Percentiles rank a stretch among this genome's conserved stretches.
Conservation (phyloP, 148 eudicot genomes). For the Linanthus parryae region DNA sequence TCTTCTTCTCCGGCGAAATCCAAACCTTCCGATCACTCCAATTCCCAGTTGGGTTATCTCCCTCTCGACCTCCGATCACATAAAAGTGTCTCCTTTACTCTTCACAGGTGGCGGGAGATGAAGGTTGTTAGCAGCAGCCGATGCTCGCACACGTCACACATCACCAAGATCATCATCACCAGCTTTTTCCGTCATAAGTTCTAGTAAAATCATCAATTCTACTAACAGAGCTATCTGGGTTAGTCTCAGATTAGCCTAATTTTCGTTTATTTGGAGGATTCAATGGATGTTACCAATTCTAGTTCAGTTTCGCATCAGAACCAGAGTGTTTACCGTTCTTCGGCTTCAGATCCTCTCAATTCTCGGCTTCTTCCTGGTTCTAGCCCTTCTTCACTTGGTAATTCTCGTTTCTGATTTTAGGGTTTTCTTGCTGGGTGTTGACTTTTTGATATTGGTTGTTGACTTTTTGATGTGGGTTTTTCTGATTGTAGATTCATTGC, state of each 20-base stretch:
- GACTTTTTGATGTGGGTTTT: neutral
- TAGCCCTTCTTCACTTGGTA: slow-evolving; percentile 48
- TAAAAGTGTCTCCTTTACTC: too few species aligned
- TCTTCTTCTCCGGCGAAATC: too few species aligned
- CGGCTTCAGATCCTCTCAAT: slow-evolving; percentile 39
- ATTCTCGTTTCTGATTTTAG: neutral
- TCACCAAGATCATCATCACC: slow-evolving; percentile 81
- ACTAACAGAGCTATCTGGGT: neutral
- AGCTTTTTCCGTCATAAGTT: slow-evolving; percentile 89
- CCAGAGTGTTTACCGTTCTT: slow-evolving; percentile 20
- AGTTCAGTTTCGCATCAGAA: slow-evolving; percentile 24
- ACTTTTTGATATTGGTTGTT: slow-evolving; percentile 1
- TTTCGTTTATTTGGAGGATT: too few species aligned
- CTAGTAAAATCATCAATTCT: neutral
- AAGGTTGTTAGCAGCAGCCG: slow-evolving; percentile 55
- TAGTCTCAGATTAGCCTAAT: slow-evolving; percentile 3
- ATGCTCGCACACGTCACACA: slow-evolving; percentile 78
- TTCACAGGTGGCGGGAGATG: slow-evolving; percentile 18
- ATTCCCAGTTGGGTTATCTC: too few species aligned
- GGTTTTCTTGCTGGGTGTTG: neutral
- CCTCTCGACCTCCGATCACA: too few species aligned
- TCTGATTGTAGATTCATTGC: neutral
- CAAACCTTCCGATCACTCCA: too few species aligned
- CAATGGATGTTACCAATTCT: neutral
- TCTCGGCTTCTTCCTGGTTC: slow-evolving; percentile 48